phyloP scores from a whole-genome alignment of 2,329 filamentous ascomycete genomes.

The Helotiales sp. region DNA sequence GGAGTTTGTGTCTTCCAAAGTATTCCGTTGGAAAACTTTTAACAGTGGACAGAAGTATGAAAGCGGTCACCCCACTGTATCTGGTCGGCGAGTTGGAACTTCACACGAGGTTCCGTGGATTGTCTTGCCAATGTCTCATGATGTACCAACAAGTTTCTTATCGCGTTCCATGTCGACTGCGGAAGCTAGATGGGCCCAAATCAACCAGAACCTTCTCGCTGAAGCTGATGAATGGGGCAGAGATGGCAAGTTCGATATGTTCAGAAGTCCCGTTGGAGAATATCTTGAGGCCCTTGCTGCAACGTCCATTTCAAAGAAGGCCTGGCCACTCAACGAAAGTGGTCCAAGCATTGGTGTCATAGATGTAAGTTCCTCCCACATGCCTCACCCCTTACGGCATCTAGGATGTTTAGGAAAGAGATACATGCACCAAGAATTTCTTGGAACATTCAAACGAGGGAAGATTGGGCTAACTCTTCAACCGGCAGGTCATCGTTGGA shows the following conservation, averaged over 20 bases:
- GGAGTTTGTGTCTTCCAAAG: constrained; percentile 18
- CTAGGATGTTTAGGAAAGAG: background rate
- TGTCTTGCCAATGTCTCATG: constrained; percentile 7
- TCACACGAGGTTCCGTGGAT: constrained; percentile 24
- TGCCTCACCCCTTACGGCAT: background rate
- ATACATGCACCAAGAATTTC: background rate
- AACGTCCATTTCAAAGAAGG: constrained; percentile 11
- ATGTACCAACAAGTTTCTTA: background rate
- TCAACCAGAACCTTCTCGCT: constrained; percentile 17
- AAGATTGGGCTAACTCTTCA: too few relatives aligned
- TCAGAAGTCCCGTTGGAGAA: constrained; percentile 27
- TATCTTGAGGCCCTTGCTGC: constrained; percentile 26
- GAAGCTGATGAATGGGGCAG: constrained; percentile 29
- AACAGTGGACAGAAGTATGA: constrained; percentile 5
- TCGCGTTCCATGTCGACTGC: background rate
- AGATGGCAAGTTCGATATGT: constrained; percentile 18
- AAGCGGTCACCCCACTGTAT: constrained; percentile 16
- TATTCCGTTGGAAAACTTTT: constrained; percentile 18
- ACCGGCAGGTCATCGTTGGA: constrained; percentile 22
- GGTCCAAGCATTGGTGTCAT: constrained; percentile 19
- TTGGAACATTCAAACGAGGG: background rate
- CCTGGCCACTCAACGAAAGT: background rate
- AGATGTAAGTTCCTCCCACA: constrained; percentile 19
- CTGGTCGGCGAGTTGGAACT: constrained; percentile 20
- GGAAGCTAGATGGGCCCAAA: constrained; percentile 15